Base-by-base conservation (phyloP, 495 filamentous ascomycete genomes). In the Penicillium crystallinum region DNA sequence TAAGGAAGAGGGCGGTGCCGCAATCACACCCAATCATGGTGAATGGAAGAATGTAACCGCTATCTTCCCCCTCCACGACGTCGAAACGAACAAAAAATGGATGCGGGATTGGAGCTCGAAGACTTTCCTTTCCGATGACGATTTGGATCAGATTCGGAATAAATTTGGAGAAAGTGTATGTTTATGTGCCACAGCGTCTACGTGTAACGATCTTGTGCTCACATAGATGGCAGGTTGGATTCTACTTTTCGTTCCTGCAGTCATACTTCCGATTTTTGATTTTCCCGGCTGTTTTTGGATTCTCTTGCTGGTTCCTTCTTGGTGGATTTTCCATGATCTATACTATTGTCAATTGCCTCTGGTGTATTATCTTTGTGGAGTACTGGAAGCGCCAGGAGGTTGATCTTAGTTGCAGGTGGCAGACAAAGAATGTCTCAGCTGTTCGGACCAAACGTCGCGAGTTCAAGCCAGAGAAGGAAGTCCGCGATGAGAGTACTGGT, bases 321-420 rank as follows among this genome's bases (percentile, higher is more conserved):
- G 90, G 91, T 2, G 78, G 84, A 36, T 98, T 86, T 68, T 97
- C 92, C 4, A 79, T 83, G 53, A 70, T 91, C 34, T 98, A 96
- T 58, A 87, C 88, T 2, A 61, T 92, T 10, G 80, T 88, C 35
- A 95, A 88, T 64, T 83, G 82, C 27, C 73, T 97, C 4, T 96
- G 92, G 91, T 86, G 87, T 46, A 83, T 95, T 2, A 72, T 91
- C 18, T 97, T 98, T 61, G 86, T 95, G 34, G 93, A 98, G 68
- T 96, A 89, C 65, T 98, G 93, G 93, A 96, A 93, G 72, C 86
- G 88, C 52, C 89, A 96, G 70, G 91, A 98, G 67, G 76, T 86
- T 11, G 95, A 98, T 66, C 74, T 97, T 10, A 88, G 88, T 18
- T 84, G 96, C 30, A 84, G 90, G 38, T 98, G 93, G 93, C 88